Evolutionary conservation across 352 stramenopile species (phyloP), one percentile per base, ranked within the genome.

Genomic region (Phytopythium sindhum): DNA sequence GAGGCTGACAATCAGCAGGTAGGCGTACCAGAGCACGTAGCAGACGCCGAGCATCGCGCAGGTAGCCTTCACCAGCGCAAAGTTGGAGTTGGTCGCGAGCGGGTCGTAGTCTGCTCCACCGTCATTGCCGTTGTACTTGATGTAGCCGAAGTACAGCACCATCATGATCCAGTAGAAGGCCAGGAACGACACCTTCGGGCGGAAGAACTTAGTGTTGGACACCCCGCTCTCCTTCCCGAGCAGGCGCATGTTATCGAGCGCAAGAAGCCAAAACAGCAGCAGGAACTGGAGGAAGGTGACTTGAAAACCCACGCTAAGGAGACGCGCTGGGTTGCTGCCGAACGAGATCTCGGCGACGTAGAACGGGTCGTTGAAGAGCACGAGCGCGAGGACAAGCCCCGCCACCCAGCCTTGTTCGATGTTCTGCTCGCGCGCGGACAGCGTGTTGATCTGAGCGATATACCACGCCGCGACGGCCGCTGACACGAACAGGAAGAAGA

Each of bases 301-400:
- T 61, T 85, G 80, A 57, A 89, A 86, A 1, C 74, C 59, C 12
- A 86, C 67, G 33, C 66, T 80, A 28, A 89, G 68, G 14, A 89
- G 72, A 39, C 77, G 71, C 50, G 79, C 66, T 1, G 77, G 57
- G 56, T 84, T 80, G 61, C 80, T 80, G 19, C 77, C 77, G 39
- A 72, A 84, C 10, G 58, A 71, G 15, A 76, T 75, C 41, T 89
- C 80, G 14, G 73, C 57, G 29, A 74, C 65, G 66, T 84, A 89
- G 54, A 89, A 86, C 2, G 80, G 80, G 42, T 89, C 80, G 51
- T 89, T 85, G 64, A 81, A 88, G 29, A 85, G 64, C 23, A 85
- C 69, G 15, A 89, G 65, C 39, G 74, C 69, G 35, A 87, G 29
- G 19, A 57, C 72, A 21, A 89, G 65, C n/a, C 71, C 70, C 39